Base-by-base conservation (phyloP, 2,329 filamentous ascomycete species). In the Lithohypha guttulata region DNA sequence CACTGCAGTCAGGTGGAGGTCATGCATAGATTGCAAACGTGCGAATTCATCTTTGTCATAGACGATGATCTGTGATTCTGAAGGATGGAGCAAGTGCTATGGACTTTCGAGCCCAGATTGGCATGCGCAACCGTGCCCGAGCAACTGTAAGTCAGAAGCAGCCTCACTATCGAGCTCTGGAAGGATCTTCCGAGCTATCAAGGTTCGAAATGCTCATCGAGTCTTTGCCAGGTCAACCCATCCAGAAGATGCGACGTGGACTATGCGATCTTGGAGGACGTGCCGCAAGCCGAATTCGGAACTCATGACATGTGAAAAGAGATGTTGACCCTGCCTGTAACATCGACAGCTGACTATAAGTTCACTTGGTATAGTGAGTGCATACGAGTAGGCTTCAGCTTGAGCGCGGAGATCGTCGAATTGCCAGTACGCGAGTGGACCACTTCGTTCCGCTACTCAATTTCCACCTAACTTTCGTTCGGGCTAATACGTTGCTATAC, bases 21-120 rank as follows among this genome's bases (percentile, higher is more conserved):
- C 10, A 32, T n/a, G 14, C 5, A 18, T 10, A 19, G 23, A 8
- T 17, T 32, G 29, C 29, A 32, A 18, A 17, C 20, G 14, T 18
- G 6, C n/a, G 6, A 19, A 18, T 32, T 32, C 29, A 9, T 32
- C 15, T 32, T 32, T 32, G 29, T 32, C 29, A 32, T 19, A 18
- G 6, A 6, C 29, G 29, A 32, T 32, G 29, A 14, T 14, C 29
- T n/a, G 20, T 18, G 17, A n/a, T 18, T 32, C 29, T 6, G 20
- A 32, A 19, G 14, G 17, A 18, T 14, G 20, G 29, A 32, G 8
- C 8, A n/a, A n/a, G n/a, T 19, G 15, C 27, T n/a, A 32, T 32
- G 29, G 29, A 32, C 8, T 32, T 32, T 32, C 8, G 20, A 18
- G 20, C 29, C 29, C 18, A 32, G 29, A 32, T 18, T 10, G 29